Evolutionary conservation across 768 basidiomycete species (phyloP), one percentile per base, ranked within the genome.

Genomic region (Pleurotus ostreatus): DNA sequence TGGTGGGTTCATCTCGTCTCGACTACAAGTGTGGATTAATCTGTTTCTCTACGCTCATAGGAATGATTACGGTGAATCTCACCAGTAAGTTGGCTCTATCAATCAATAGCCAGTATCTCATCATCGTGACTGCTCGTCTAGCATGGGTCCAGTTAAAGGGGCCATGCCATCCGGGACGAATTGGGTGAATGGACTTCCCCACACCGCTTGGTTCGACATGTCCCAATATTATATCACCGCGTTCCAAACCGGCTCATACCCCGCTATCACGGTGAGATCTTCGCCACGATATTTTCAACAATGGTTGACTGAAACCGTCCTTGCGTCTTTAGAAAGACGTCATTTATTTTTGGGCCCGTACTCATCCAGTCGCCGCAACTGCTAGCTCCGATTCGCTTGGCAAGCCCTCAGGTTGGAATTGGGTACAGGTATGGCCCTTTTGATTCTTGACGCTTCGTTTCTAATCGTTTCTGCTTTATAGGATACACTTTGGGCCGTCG

Each of bases 51-150:
- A 3, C 5, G 3, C 49, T 18, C 2, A 16, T 8, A 81, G 79
- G 78, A 92, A 92, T 70, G 86, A 90, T 65, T 90, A 77, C 60
- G 88, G 88, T 60, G 89, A 92, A 71, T 86, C 86, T 0, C 80
- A 85, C 63, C 89, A 92, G 78, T 80, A 62, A 48, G 74, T 61
- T 8, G 18, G 12, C 15, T 26, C 9, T 9, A 43, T 23, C 22
- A 23, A 15, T 47, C 3, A n/a, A 15, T 9, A 16, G 34, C 2
- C n/a, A 8, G n/a, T 30, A 9, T 22, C 34, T 30, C 46, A 1
- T 25, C 5, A 9, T 11, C 25, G 30, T 41, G 25, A 9, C 55
- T 34, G 3, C 7, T 34, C 30, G 30, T 4, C 30, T 34, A 81
- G 78, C 70, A 74, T 75, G 62, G 85, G 86, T 9, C 84, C 87